Percentiles rank a stretch among this genome's conserved stretches.
Conservation (phyloP, 257 asterid species). For the Parsonsia alboflavescens region DNA sequence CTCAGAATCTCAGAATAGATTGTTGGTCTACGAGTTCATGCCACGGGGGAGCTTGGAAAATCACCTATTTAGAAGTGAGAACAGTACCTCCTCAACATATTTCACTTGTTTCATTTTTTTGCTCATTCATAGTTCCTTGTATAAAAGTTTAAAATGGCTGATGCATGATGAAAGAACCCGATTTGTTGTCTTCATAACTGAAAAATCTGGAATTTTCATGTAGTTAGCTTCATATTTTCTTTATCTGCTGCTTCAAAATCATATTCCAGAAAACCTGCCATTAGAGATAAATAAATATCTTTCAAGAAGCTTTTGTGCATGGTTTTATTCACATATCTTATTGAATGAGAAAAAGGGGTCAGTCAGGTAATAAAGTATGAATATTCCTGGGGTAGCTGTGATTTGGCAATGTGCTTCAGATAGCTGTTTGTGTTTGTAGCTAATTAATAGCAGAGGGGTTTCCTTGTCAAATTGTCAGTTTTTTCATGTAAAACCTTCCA, state of each 20-base stretch:
- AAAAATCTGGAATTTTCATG: not conserved
- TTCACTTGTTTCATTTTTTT: not conserved
- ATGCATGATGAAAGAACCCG: not conserved
- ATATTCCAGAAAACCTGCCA: not conserved
- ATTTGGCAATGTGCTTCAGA: not conserved
- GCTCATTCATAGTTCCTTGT: not conserved
- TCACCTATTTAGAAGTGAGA: constrained; percentile 62
- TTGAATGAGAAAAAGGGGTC: no score
- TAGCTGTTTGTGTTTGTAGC: not conserved
- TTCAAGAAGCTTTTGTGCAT: not conserved
- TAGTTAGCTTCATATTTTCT: not conserved
- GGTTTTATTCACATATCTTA: not conserved
- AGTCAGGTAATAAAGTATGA: no score
- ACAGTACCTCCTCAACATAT: not conserved
- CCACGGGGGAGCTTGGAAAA: constrained; percentile 75
- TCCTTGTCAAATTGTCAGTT: not conserved
- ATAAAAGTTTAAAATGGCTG: not conserved
- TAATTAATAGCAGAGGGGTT: not conserved
- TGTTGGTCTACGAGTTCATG: constrained; percentile 69
- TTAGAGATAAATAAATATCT: not conserved
- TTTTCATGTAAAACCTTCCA: not conserved
- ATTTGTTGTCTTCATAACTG: not conserved
- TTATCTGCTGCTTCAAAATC: not conserved
- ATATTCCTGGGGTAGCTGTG: no score
- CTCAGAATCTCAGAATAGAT: constrained; percentile 50